phyloP scores from a whole-genome alignment of 2,329 filamentous ascomycete species.

The Fusarium setosum region DNA sequence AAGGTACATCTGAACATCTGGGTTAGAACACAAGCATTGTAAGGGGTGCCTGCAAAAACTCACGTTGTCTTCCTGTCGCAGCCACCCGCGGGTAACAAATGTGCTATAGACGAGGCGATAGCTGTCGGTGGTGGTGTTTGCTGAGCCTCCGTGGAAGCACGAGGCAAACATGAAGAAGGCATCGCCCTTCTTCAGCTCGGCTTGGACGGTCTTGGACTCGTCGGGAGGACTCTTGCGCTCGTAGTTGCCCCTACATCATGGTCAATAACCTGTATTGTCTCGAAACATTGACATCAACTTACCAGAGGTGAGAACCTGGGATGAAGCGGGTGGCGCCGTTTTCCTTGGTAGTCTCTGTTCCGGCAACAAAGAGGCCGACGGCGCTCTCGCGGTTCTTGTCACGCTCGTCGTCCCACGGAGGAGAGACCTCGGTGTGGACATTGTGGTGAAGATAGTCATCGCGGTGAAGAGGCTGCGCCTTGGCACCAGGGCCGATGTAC shows the following conservation, averaged over 20 bases:
- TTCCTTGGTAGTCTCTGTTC: neutral
- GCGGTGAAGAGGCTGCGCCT: neutral
- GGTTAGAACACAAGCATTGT: too few relatives aligned
- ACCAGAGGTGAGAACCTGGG: neutral
- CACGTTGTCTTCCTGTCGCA: neutral
- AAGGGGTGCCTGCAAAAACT: too few relatives aligned
- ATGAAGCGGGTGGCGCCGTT: conserved; percentile 11
- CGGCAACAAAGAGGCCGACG: conserved; percentile 1
- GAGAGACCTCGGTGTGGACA: neutral
- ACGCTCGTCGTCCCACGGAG: neutral
- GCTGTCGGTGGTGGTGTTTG: neutral
- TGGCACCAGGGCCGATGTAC: neutral
- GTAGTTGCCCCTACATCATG: neutral
- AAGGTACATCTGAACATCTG: too few relatives aligned
- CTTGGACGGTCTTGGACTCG: neutral
- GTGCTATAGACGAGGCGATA: neutral
- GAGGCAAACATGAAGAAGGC: neutral
- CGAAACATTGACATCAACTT: too few relatives aligned
- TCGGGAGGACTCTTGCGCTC: neutral
- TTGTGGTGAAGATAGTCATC: neutral
- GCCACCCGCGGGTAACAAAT: neutral
- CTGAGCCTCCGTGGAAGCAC: neutral
- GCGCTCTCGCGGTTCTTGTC: neutral
- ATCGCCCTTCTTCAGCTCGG: conserved; percentile 4
- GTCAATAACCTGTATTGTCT: neutral